phyloP scores from a whole-genome alignment of 768 basidiomycete genomes.

The Russula abietina region DNA sequence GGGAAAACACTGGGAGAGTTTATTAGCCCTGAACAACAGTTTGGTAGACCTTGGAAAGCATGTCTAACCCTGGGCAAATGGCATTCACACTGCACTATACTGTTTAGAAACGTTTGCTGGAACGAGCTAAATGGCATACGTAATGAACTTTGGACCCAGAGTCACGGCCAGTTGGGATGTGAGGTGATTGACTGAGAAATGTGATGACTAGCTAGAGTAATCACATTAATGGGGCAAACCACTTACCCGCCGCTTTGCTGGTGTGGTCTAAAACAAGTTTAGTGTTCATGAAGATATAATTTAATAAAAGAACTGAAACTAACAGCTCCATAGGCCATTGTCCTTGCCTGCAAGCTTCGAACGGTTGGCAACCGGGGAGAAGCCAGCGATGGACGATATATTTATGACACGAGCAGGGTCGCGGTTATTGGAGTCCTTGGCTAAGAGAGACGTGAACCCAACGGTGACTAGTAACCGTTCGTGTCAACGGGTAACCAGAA shows the following conservation, averaged over 20 bases:
- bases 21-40: background rate
- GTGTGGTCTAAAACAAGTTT: conserved; percentile 49
- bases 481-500: background rate
- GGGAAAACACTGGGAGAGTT: conserved; percentile 53
- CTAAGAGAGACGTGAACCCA: conserved; percentile 56
- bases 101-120: background rate
- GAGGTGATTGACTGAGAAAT: conserved; percentile 57
- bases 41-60: background rate
- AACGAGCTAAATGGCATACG: conserved; percentile 41
- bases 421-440: conserved; percentile 52
- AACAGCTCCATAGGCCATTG: conserved; percentile 74
- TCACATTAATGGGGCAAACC: background rate
- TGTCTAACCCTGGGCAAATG: conserved; percentile 66
- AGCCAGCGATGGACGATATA: conserved; percentile 65
- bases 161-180: conserved; percentile 67
- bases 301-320: conserved; percentile 31
- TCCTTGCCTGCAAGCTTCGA: conserved; percentile 45
- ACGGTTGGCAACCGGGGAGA: conserved; percentile 48
- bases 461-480: conserved; percentile 45
- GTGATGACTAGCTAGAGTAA: background rate
- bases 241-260: conserved; percentile 64
- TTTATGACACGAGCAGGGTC: conserved; percentile 79
- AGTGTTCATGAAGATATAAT: background rate
- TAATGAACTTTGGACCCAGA: conserved; percentile 53
- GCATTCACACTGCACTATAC: conserved; percentile 60